phyloP scores from a whole-genome alignment of 331 rosid species.

The Quercus lobata region DNA sequence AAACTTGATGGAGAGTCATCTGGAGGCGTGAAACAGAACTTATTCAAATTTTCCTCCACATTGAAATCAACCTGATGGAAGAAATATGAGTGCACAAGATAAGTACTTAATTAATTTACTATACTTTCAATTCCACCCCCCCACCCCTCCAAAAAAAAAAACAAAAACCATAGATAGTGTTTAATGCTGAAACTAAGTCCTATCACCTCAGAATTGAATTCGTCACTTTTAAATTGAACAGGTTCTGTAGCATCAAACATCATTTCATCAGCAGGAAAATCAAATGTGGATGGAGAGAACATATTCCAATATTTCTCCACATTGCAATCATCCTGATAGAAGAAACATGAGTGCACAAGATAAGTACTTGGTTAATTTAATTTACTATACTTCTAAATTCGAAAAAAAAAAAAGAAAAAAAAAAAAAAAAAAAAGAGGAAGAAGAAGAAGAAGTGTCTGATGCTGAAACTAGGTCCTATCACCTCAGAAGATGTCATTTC shows the following conservation, averaged over 20 bases:
- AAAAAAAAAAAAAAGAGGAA: background rate
- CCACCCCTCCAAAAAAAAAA: too few species aligned
- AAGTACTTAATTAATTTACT: background rate
- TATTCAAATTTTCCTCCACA: conserved; percentile 19
- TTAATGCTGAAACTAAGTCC: conserved; percentile 5
- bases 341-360: conserved; percentile 1
- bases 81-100: background rate
- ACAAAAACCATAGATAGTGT: too few species aligned
- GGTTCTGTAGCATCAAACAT: too few species aligned
- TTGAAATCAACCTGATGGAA: conserved; percentile 26
- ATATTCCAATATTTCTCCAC: too few species aligned
- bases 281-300: too few species aligned
- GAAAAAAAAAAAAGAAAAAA: too few species aligned
- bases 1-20: too few species aligned
- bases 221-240: too few species aligned
- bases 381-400: background rate
- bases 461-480: background rate
- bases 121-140: background rate
- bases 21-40: conserved; percentile 17
- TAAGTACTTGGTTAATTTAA: background rate
- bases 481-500: conserved; percentile 29
- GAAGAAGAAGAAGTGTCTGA: too few species aligned
- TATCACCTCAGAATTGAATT: too few species aligned
- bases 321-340: background rate
- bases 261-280: too few species aligned